Evolutionary conservation across 2,329 filamentous ascomycete genomes (phyloP).

Genomic region (Teratosphaeria epicoccoides): DNA sequence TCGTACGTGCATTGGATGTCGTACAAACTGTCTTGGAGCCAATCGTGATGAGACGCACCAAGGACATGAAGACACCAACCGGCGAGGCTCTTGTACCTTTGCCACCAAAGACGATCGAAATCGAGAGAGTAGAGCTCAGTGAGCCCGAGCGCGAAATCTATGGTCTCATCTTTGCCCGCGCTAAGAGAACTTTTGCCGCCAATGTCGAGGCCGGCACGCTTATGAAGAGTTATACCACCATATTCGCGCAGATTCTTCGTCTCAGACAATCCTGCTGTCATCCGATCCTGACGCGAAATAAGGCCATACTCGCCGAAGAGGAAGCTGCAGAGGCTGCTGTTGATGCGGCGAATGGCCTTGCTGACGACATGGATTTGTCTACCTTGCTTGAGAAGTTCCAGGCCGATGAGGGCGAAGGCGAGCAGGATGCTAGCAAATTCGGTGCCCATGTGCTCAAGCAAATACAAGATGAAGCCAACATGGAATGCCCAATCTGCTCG

Average conservation of each 20-base stretch:
- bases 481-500: constrained; percentile 87
- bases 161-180: constrained; percentile 74
- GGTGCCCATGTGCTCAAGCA: constrained; percentile 80
- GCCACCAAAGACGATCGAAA: constrained; percentile 69
- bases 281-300: constrained; percentile 77
- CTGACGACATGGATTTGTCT: constrained; percentile 92
- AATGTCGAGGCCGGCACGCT: constrained; percentile 88
- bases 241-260: constrained; percentile 91
- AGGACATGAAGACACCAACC: constrained; percentile 93
- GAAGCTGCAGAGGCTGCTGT: constrained; percentile 67
- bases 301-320: constrained; percentile 75
- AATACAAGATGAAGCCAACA: constrained; percentile 78
- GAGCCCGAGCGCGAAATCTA: constrained; percentile 82
- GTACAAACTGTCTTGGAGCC: constrained; percentile 95
- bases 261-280: constrained; percentile 92
- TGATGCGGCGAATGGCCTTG: constrained; percentile 68
- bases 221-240: constrained; percentile 90
- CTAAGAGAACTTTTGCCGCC: constrained; percentile 71
- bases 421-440: constrained; percentile 59
- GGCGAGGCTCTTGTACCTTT: constrained; percentile 72
- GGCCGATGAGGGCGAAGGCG: constrained; percentile 37
- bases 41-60: constrained; percentile 86
- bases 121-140: constrained; percentile 79
- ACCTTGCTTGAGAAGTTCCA: constrained; percentile 78
- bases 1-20: constrained; percentile 84